These are phyloP conservation scores for Elaeis guineensis DNA, from an alignment of 176 grass and related monocot species.

Conservation along the genomic window DNA sequence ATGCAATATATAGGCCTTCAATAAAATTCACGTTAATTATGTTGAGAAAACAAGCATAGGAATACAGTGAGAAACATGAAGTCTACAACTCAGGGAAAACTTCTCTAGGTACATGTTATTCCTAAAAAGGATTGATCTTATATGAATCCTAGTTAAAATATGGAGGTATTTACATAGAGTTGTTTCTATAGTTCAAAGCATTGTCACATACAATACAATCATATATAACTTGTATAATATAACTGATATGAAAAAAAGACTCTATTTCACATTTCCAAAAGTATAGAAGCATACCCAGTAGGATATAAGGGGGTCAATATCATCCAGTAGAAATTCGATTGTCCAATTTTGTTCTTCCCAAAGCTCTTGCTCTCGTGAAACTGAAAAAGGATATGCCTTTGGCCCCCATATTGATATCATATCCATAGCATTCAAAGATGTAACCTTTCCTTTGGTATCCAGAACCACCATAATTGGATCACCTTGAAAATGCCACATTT, in stretches of 20 bases:
- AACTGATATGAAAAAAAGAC: neutral
- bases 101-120: no score
- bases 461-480: slow-evolving; percentile 11
- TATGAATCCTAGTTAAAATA: no score
- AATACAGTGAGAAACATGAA: no score
- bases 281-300: slow-evolving; percentile 18
- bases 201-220: no score
- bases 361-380: slow-evolving; percentile 10
- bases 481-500: slow-evolving; percentile 19
- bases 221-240: no score
- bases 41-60: no score
- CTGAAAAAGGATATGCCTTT: slow-evolving; percentile 16
- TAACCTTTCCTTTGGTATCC: slow-evolving; percentile 7
- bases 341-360: slow-evolving; percentile 25
- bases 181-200: no score
- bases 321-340: slow-evolving; percentile 10
- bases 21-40: no score
- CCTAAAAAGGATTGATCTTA: no score
- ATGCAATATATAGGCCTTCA: no score
- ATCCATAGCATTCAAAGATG: slow-evolving; percentile 12
- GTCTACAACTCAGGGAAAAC: no score
- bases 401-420: slow-evolving; percentile 16
- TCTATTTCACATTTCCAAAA: neutral
- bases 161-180: no score
- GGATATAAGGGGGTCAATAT: slow-evolving; percentile 15